A percentile compares a stretch with the other conserved stretches of the same genome.
Conservation (phyloP, 2,329 filamentous ascomycete species). For the Chaetoscypha palmicola region DNA sequence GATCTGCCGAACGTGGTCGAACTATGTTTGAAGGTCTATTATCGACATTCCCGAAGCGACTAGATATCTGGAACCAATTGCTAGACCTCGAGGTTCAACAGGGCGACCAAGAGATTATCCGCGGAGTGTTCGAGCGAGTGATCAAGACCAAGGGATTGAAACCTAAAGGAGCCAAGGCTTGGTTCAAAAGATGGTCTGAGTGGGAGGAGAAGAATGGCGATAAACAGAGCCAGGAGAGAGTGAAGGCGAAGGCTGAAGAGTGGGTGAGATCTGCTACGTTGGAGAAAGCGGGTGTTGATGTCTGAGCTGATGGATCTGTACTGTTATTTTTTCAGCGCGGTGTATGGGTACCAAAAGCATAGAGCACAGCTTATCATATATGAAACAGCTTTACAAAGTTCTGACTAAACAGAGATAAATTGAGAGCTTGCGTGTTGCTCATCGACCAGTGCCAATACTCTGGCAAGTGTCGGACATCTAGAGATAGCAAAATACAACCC, state of each 20-base stretch:
- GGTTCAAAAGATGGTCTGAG: constrained; percentile 87
- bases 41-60: constrained; percentile 76
- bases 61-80: constrained; percentile 89
- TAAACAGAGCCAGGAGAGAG: constrained; percentile 61
- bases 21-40: constrained; percentile 91
- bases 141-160: constrained; percentile 64
- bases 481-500: too few species aligned
- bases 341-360: too few species aligned
- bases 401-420: too few species aligned
- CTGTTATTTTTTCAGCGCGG: too few species aligned
- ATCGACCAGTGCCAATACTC: too few species aligned
- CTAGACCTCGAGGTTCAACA: constrained; percentile 73
- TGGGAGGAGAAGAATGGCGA: constrained; percentile 76
- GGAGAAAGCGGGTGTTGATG: constrained; percentile 30
- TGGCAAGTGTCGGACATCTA: too few species aligned
- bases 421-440: too few species aligned
- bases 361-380: too few species aligned
- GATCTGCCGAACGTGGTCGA: constrained; percentile 82
- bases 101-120: constrained; percentile 50
- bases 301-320: too few species aligned
- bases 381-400: too few species aligned
- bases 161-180: constrained; percentile 72
- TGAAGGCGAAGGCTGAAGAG: constrained; percentile 62
- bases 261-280: constrained; percentile 51
- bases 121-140: constrained; percentile 78